A percentile compares a stretch with the other conserved stretches of the same genome.
Conservation (phyloP, 371 early-diverging fungal species). For the Mycotypha africana region DNA sequence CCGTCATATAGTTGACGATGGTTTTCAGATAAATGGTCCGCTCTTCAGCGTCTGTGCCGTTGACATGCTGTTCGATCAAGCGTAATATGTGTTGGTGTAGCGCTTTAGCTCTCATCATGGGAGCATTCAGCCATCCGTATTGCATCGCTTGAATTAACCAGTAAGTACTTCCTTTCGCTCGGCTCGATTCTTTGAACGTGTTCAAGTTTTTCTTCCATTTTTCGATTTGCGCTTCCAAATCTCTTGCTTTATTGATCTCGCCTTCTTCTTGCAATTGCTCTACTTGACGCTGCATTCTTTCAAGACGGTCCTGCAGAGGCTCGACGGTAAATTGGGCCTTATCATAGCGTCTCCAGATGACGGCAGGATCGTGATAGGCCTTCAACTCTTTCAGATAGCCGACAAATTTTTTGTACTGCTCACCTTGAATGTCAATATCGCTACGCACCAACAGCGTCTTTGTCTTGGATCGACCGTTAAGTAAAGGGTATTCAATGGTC, state of each 20-base stretch:
- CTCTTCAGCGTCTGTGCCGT: conserved; percentile 13
- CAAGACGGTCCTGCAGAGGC: conserved; percentile 18
- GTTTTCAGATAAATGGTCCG: conserved; percentile 2
- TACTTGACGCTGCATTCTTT: conserved; percentile 16
- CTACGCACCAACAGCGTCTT: conserved; percentile 7
- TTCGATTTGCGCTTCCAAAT: conserved; percentile 1
- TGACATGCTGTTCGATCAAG: conserved; percentile 1
- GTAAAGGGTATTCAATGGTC: neutral
- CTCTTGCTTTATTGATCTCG: conserved; percentile 1
- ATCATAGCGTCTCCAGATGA: neutral
- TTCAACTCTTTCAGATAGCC: conserved; percentile 6
- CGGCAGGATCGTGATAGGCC: neutral
- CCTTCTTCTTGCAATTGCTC: neutral
- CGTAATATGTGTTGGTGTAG: conserved; percentile 37
- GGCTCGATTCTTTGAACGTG: neutral
- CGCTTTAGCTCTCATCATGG: conserved; percentile 30
- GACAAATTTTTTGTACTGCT: conserved; percentile 12
- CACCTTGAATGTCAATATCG: conserved; percentile 13
- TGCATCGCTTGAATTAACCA: conserved; percentile 33
- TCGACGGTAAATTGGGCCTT: conserved; percentile 1
- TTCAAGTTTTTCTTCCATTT: conserved; percentile 2
- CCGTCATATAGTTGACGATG: conserved; percentile 6
- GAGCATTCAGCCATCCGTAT: conserved; percentile 40
- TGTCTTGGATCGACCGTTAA: conserved; percentile 1
- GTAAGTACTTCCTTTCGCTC: neutral